Evolutionary conservation across 2,329 filamentous ascomycete species (phyloP), one percentile per base, ranked within the genome.

Genomic region (Microthyrium microscopicum): DNA sequence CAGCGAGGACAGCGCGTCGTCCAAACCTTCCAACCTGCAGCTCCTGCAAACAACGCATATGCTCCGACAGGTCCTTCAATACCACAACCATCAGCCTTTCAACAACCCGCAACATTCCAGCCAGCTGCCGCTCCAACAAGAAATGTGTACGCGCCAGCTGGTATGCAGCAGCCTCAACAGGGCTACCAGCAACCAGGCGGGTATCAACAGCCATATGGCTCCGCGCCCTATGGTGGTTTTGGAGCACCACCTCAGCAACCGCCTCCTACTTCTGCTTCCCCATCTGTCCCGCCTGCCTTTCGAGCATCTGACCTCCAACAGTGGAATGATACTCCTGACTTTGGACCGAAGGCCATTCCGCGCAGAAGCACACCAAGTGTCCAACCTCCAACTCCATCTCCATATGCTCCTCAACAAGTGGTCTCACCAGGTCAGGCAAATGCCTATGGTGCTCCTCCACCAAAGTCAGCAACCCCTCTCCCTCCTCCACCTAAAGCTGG

Each of bases 311-410:
- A 78, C 41, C 75, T 76, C 41, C 71, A 76, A 19, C 78, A 80
- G 45, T 98, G 89, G 89, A 98, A 98, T 45, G 89, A 98, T 54
- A 77, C 91, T 33, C 89, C 89, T 2, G 69, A 93, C 36, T 73
- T 95, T 43, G 52, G 59, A 29, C 66, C 71, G 29, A 82, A 87
- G 60, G 61, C 68, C 35, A 68, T 70, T 11, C 68, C 76, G 16
- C 73, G 85, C 43, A 72, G 77, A 49, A 66, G 66, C 29, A 94
- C 87, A 1, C 83, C 85, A 3, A 73, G 72, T 15, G 49, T 50
- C 20, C n/a, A 71, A 78, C 15, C 81, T 33, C 62, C 77, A 3
- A 72, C 84, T 32, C 71, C 66, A n/a, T 72, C 79, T 13, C 81
- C 83, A 6, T 92, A 89, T 61, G 29, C 16, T 11, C 13, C 11